Evolutionary conservation across 2,329 filamentous ascomycete genomes (phyloP).

Genomic region (Hypoxylon sp.): DNA sequence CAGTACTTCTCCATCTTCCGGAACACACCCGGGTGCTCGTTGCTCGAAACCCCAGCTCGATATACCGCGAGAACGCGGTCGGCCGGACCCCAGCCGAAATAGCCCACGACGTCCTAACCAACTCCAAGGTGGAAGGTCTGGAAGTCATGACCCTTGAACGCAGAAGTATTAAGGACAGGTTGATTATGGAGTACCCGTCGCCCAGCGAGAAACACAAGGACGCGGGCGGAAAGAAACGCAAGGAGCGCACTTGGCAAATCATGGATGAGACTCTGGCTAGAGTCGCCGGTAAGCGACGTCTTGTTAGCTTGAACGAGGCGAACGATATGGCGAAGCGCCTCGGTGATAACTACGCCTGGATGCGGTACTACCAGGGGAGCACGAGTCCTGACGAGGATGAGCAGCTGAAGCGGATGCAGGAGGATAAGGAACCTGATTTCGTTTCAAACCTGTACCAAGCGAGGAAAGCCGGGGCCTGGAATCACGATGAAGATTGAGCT

Average conservation of each 20-base stretch:
- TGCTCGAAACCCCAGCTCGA: slow-evolving; percentile 68
- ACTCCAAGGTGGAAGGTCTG: slow-evolving; percentile 55
- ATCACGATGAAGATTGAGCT: neutral
- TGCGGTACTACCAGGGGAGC: slow-evolving; percentile 46
- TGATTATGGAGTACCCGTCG: slow-evolving; percentile 21
- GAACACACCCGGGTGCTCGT: slow-evolving; percentile 64
- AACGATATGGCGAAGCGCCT: slow-evolving; percentile 71
- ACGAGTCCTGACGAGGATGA: slow-evolving; percentile 25
- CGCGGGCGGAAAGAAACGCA: slow-evolving; percentile 11
- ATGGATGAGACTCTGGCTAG: slow-evolving; percentile 48
- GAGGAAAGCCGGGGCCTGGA: slow-evolving; percentile 14
- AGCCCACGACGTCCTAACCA: slow-evolving; percentile 69
- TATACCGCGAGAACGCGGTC: slow-evolving; percentile 81
- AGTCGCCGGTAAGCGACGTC: slow-evolving; percentile 59
- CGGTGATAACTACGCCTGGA: slow-evolving; percentile 63
- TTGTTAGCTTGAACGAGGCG: slow-evolving; percentile 69
- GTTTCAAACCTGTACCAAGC: slow-evolving; percentile 34
- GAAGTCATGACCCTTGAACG: slow-evolving; percentile 8
- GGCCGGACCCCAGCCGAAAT: slow-evolving; percentile 81
- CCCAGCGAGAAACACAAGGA: neutral
- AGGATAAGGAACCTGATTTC: slow-evolving; percentile 40
- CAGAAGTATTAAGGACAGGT: neutral
- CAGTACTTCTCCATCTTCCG: slow-evolving; percentile 59
- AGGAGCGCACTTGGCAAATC: slow-evolving; percentile 49
- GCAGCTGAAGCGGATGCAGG: slow-evolving; percentile 34